Evolutionary conservation across 805 yeast genomes (phyloP).

Genomic region (Zygosaccharomyces pseudorouxii): DNA sequence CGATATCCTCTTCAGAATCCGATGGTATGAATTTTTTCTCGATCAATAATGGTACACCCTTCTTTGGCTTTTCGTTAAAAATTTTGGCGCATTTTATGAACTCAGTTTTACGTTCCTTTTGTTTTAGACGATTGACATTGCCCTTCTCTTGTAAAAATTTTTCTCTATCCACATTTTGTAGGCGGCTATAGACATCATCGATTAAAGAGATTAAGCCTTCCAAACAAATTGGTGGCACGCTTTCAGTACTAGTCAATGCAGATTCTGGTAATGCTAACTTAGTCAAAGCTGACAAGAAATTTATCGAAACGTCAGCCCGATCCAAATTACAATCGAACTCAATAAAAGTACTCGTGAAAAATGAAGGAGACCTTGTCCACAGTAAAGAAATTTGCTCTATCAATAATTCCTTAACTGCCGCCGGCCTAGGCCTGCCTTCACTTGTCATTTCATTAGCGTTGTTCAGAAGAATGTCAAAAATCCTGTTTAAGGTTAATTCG

Average conservation of each 20-base stretch:
- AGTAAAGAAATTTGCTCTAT: conserved; percentile 78
- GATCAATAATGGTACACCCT: conserved; percentile 63
- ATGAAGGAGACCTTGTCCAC: conserved; percentile 75
- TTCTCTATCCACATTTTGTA: conserved; percentile 22
- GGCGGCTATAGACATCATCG: conserved; percentile 52
- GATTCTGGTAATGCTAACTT: conserved; percentile 81
- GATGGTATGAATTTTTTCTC: conserved; percentile 59
- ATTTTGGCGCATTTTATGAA: conserved; percentile 69
- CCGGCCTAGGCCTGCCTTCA: conserved; percentile 33
- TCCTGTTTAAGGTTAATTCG: conserved; percentile 62
- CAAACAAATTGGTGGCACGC: conserved; percentile 88
- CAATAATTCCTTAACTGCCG: conserved; percentile 67
- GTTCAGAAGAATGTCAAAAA: conserved; percentile 53
- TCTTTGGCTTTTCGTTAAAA: conserved; percentile 74
- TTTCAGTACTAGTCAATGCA: conserved; percentile 71
- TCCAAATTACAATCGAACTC: conserved; percentile 90
- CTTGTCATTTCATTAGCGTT: conserved; percentile 13
- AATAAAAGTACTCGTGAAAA: conserved; percentile 71
- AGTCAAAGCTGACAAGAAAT: conserved; percentile 65
- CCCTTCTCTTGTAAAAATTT: conserved; percentile 21
- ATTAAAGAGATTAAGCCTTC: conserved; percentile 78
- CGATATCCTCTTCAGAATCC: conserved; percentile 56
- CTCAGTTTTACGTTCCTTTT: conserved; percentile 55
- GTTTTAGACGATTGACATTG: conserved; percentile 24
- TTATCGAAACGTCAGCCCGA: conserved; percentile 68